Evolutionary conservation across 2,329 filamentous ascomycete genomes (phyloP), one percentile per base, ranked within the genome.

Genomic region (Ophiognomonia clavigignenti-juglandacearum): DNA sequence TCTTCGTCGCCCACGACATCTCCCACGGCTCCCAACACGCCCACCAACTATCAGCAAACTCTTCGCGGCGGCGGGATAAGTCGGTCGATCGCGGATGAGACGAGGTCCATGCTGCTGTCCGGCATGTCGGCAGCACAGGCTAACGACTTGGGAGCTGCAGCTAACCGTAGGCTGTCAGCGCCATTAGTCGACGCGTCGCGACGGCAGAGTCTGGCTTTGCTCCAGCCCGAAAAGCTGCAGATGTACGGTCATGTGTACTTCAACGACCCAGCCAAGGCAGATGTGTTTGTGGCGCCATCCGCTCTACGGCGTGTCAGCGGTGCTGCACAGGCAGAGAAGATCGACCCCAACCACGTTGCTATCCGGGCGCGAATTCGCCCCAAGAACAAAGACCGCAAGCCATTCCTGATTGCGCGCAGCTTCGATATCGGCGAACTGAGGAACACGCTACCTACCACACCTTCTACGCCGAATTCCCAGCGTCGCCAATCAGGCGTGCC

Each of bases 341-440:
- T 18, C 11, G 32, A 43, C 6, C 23, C 24, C 14, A 19, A 44
- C 48, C 35, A 47, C 19, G 56, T 70, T 11, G 65, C 59, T 3
- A 66, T 77, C 39, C 66, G 71, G 14, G 73, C 71, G 3, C 62
- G 68, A 13, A 64, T 78, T 8, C 54, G 66, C 6, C 73, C 75
- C 14, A 62, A 61, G 29, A 57, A 59, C 16, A 59, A 64, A 4
- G 66, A 69, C 2, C 63, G 68, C 16, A 67, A 68, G 39, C 64
- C 75, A 1, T 71, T 78, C 52, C 54, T 73, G 1, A 64, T 82
- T 16, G 67, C 71, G 53, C 68, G 75, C 24, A 69, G 66, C 16
- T 76, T 82, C 50, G 67, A 79, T 50, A 60, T 79, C 13, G 64
- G 71, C 22, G 64, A 70, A 50, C 59, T 80, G 9, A 65, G 70